Conservation (phyloP, 148 eudicot species). For the Nyssa sinensis region DNA sequence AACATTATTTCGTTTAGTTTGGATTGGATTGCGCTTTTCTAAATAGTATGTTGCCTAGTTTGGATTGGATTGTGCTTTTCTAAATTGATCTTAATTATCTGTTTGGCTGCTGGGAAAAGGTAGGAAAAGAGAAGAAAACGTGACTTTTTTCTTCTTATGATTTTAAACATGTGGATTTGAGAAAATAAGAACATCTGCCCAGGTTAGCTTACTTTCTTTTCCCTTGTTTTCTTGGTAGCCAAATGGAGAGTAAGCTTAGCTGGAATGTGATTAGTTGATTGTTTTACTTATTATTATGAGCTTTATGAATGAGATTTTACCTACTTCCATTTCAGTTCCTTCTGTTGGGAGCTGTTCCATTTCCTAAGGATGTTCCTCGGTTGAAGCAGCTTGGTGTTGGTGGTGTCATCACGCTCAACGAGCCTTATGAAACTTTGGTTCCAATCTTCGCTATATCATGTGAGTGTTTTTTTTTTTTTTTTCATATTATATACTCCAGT, state of each 20-base stretch:
- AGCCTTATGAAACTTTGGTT: constrained; percentile 81
- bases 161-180: not conserved
- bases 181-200: not conserved
- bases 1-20: not conserved
- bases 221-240: not conserved
- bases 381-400: constrained; percentile 76
- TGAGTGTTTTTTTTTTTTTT: constrained; percentile 30
- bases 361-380: constrained; percentile 57
- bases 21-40: not conserved
- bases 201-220: not conserved
- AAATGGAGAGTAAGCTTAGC: not conserved
- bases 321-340: constrained; percentile 43
- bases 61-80: not conserved
- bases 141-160: not conserved
- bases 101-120: too few relatives aligned
- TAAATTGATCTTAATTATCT: not conserved
- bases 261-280: constrained; percentile 3
- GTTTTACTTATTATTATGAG: not conserved
- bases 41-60: not conserved
- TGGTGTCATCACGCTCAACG: constrained; percentile 78
- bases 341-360: constrained; percentile 75
- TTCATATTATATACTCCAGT: not conserved
- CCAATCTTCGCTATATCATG: constrained; percentile 59
- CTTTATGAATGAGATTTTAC: not conserved
- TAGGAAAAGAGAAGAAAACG: not conserved